Base-by-base conservation (phyloP, 2,329 filamentous ascomycete genomes). In the Nothophaeocryptopus gaeumannii region DNA sequence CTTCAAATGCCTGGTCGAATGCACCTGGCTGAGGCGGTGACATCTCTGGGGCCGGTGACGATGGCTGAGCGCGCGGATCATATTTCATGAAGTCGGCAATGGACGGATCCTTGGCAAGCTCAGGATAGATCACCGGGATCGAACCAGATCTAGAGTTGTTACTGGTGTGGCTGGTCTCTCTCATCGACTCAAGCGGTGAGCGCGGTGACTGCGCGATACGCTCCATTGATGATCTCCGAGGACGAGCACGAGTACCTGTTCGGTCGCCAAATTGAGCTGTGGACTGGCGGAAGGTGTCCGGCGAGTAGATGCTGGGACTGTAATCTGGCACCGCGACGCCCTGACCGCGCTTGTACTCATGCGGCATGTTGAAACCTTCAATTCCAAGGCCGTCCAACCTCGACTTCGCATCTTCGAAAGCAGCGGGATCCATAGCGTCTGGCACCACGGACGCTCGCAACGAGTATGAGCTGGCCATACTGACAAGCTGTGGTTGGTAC, bases 251-350 rank as follows among this genome's bases (percentile, higher is more conserved):
- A 36, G 20, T 39, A 30, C 35, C 46, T 9, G 33, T 36, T 30
- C 44, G 48, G 14, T 46, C 41, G 8, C 42, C 35, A 42, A 51
- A 47, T 5, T 10, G 37, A 32, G 42, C 30, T 8, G 35, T 36
- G 16, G 48, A 45, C 5, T 20, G 33, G 11, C 48, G 44, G 33
- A 48, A 51, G 11, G 38, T 15, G 30, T 53, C 46, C 10, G 44
- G 55, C n/a, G 58, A 59, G 51, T 66, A 67, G 39, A 64, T 47
- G 49, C 62, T 65, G 1, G 64, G 64, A 32, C 61, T 63, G 52
- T 67, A 64, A 2, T 41, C 44, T 13, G 47, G 7, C 9, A 40
- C 37, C 7, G 42, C 47, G 16, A 42, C 30, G 15, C 41, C 51
- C 16, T 50, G 50, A 14, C 52, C 46, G 37, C 53, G 53, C 41